Base-by-base conservation (phyloP, 768 basidiomycete species). In the Pleurotus pulmonarius region DNA sequence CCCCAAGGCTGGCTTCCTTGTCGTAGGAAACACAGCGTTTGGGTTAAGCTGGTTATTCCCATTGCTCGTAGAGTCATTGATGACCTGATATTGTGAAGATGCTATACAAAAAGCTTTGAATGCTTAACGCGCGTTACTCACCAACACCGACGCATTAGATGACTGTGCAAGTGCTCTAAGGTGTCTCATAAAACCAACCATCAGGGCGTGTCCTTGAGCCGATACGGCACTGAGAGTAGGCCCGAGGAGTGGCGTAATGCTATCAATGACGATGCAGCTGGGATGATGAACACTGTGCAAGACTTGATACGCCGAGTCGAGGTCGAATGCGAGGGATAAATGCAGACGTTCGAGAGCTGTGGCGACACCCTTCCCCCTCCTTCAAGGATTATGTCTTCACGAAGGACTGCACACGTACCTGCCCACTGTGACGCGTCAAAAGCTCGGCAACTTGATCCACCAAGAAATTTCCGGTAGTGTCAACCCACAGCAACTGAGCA, bases 171-270 rank as follows among this genome's bases (percentile, higher is more conserved):
- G 66, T 1, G 64, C 61, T 47, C 83, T 80, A 22, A 91, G 74
- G 52, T 83, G 78, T 1, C 77, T 80, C 85, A 91, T 89, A 56
- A 91, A 82, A 2, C 78, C 76, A 0, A 79, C 79, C 88, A 91
- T 90, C 15, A 80, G 70, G 0, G 88, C 85, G 65, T 92, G 90
- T 4, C 90, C 90, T 70, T 90, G 83, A 2, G 87, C 80, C 3
- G 89, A 86, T 3, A 82, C 73, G 0, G 80, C 82, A 61, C 81
- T 88, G 18, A 92, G 73, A 44, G 80, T 70, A 1, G 87, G 84
- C 7, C 81, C 78, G 11, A 92, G 64, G 22, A 92, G 74, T 13
- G 85, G 73, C 1, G 89, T 87, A 40, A 90, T 71, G 15, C 75
- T 64, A 64, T 92, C 90, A 26, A 92, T 75, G 9, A 91, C 81